These are phyloP conservation scores for Yamadazyma friedrichii DNA, from an alignment of 1,139 yeast genomes.

Conservation along the genomic window DNA sequence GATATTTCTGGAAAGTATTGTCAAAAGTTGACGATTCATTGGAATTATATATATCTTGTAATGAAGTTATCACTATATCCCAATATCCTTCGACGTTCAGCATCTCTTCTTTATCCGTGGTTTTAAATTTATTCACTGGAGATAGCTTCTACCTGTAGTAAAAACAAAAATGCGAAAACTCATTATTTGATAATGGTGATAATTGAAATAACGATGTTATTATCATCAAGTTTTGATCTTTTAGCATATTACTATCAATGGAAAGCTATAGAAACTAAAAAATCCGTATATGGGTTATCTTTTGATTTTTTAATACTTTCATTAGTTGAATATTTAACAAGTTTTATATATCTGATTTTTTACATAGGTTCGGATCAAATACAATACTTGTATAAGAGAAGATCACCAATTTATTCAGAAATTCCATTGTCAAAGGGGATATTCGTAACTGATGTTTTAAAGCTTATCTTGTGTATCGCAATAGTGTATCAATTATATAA, in stretches of 20 bases:
- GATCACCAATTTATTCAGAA: conserved; percentile 21
- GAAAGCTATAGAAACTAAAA: conserved; percentile 18
- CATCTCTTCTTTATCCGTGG: no score
- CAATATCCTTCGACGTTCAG: conserved; percentile 49
- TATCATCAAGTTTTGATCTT: conserved; percentile 12
- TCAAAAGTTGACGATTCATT: conserved; percentile 58
- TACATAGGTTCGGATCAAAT: no score
- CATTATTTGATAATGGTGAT: not conserved
- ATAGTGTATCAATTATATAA: conserved; percentile 17
- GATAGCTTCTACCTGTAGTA: no score
- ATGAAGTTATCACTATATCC: conserved; percentile 64
- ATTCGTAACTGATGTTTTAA: conserved; percentile 16
- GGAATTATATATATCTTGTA: conserved; percentile 65
- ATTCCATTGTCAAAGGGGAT: conserved; percentile 9
- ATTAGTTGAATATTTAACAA: conserved; percentile 13
- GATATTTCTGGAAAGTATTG: conserved; percentile 26
- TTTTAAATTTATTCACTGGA: no score
- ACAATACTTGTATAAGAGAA: conserved; percentile 5
- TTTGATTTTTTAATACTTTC: conserved; percentile 23
- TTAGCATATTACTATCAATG: conserved; percentile 17
- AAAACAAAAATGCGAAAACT: not conserved
- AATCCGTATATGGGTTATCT: conserved; percentile 29
- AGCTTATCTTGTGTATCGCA: conserved; percentile 13
- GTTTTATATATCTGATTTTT: conserved; percentile 12
- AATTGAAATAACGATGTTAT: conserved; percentile 7